These are phyloP conservation scores for Antarctomyces pellizariae DNA, from an alignment of 495 filamentous ascomycete species.

Conservation along the genomic window DNA sequence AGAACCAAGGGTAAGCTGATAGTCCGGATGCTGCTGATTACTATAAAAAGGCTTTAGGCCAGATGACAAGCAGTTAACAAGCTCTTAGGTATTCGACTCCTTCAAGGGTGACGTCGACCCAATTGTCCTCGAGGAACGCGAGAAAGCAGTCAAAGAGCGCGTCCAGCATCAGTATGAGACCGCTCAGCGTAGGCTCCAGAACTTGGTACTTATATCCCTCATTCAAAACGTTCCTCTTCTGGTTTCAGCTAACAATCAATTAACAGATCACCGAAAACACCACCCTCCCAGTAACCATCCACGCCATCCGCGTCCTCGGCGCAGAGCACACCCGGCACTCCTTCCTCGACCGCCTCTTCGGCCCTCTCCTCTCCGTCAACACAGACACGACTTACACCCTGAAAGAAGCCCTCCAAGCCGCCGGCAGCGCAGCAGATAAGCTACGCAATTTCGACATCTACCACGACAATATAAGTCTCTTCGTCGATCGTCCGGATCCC, in stretches of 20 bases:
- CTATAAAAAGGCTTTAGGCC: too few species aligned
- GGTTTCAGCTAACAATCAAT: not conserved
- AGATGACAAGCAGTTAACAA: too few species aligned
- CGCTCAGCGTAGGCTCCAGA: slow-evolving; percentile 34
- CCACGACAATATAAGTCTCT: slow-evolving; percentile 57
- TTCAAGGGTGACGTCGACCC: slow-evolving; percentile 38
- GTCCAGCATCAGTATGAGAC: slow-evolving; percentile 41
- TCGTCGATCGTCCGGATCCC: slow-evolving; percentile 43
- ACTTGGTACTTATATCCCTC: slow-evolving; percentile 19
- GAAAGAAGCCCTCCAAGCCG: slow-evolving; percentile 44
- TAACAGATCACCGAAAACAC: slow-evolving; percentile 52
- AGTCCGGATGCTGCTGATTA: too few species aligned
- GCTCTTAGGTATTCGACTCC: slow-evolving; percentile 61
- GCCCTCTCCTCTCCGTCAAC: slow-evolving; percentile 48
- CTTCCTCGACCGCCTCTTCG: slow-evolving; percentile 60
- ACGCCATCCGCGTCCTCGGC: slow-evolving; percentile 55
- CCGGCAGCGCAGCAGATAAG: slow-evolving; percentile 43
- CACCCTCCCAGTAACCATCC: slow-evolving; percentile 59
- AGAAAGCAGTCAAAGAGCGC: slow-evolving; percentile 35
- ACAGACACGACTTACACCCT: slow-evolving; percentile 47
- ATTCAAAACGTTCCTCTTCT: not conserved
- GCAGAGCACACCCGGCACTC: slow-evolving; percentile 50
- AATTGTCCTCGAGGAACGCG: slow-evolving; percentile 32
- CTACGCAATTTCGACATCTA: slow-evolving; percentile 79
- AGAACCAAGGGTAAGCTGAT: too few species aligned